Evolutionary conservation across 306 rosid genomes (phyloP), one percentile per base, ranked within the genome.

Genomic region (Herpetospermum pedunculosum): DNA sequence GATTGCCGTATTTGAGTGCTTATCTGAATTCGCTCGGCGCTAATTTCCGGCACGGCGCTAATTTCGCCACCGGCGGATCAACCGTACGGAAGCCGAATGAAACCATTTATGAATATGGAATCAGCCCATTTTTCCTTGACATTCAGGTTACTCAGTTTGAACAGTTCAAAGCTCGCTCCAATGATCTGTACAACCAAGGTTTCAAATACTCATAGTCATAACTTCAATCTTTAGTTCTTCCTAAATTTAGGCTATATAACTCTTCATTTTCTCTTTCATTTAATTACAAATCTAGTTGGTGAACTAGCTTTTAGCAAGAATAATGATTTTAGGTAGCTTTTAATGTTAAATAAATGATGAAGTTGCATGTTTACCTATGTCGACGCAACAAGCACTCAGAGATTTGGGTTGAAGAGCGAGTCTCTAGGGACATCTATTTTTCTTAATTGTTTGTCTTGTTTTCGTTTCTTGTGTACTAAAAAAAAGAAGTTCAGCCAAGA

Each of bases 31-130:
- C 98, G 21, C 88, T 93, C 1, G 98, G 96, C 57, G 83, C 94
- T 26, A 84, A 83, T 82, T 93, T 82, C 81, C 81, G 87, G 49
- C 92, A 89, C 26, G 98, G 98, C 8, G 98, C 98, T 0, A 93
- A 93, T 74, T 93, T 93, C 23, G 98, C 97, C 12, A 93, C 98
- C 0, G 98, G 98, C 30, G 98, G 98, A 71, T 90, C 98, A 55
- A 93, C 98, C 28, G 82, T 93, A 44, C 84, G 96, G 78, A 87
- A 69, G 84, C 96, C 81, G 52, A 93, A 93, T 44, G 98, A 93
- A 54, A 90, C 98, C 80, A 90, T 90, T 37, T 92, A 78, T 38
- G 81, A 92, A 50, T 74, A 92, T 77, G 96, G 97, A 26, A 88
- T 90, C 9, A 92, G 98, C 60, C 98, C 98, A 4, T 92, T 92